Conservation (phyloP, 1,284 basidiomycete species). For the Sutorius eximius region DNA sequence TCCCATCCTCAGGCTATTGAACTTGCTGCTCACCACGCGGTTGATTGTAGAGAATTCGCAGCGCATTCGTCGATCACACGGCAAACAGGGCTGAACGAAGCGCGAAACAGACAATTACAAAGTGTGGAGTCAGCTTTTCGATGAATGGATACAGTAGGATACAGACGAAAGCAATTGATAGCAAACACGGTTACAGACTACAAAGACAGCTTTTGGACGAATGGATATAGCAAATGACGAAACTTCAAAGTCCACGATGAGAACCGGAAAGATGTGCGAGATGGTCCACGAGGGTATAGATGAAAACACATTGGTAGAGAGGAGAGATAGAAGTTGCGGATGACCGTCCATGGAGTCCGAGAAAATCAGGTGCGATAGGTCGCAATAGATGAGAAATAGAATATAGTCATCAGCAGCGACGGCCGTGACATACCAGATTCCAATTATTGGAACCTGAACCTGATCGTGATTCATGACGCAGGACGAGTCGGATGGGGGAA, state of each 20-base stretch:
- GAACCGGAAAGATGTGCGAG: conserved; percentile 4
- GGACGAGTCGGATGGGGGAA: not conserved
- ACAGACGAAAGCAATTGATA: no score
- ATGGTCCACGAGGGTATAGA: conserved; percentile 15
- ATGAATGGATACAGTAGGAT: no score
- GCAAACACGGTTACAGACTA: not conserved
- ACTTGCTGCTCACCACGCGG: no score
- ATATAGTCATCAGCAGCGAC: conserved; percentile 9
- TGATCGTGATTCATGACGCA: conserved; percentile 14
- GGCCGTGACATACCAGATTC: conserved; percentile 9
- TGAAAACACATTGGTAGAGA: conserved; percentile 1
- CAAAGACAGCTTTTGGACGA: not conserved
- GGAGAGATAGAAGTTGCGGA: conserved; percentile 1
- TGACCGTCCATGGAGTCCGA: conserved; percentile 18
- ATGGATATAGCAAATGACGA: conserved; percentile 20
- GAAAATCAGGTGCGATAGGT: not conserved
- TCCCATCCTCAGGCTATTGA: no score
- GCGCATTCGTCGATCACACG: no score
- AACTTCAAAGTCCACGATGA: conserved; percentile 16
- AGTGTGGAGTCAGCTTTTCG: no score
- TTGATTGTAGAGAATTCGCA: no score
- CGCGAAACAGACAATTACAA: no score
- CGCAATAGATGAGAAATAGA: conserved; percentile 23
- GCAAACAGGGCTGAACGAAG: no score
- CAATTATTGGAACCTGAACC: conserved; percentile 15